These are phyloP conservation scores for Lignosus rhinocerotis DNA, from an alignment of 1,284 basidiomycete genomes.

Conservation along the genomic window DNA sequence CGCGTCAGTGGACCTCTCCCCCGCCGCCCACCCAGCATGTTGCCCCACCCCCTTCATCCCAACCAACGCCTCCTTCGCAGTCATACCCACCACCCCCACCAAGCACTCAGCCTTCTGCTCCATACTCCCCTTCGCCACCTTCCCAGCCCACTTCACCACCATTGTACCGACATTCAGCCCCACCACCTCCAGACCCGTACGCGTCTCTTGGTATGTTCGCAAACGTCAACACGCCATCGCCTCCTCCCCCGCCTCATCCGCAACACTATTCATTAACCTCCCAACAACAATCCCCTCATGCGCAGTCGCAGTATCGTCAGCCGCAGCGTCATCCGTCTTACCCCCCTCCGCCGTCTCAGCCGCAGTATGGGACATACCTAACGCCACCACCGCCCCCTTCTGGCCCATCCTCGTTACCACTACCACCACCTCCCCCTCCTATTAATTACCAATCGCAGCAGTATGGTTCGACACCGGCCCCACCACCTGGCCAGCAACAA, in stretches of 20 bases:
- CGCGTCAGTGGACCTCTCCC: conserved; percentile 29
- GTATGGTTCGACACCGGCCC: conserved; percentile 22
- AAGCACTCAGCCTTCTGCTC: conserved; percentile 14
- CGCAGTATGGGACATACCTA: conserved; percentile 27
- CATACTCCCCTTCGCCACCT: conserved; percentile 41
- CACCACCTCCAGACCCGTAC: conserved; percentile 51
- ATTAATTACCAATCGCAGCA: conserved; percentile 34
- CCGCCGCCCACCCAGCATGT: conserved; percentile 29
- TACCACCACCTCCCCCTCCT: conserved; percentile 39
- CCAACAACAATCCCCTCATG: conserved; percentile 3
- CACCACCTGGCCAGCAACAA: conserved; percentile 29
- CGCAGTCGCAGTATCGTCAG: conserved; percentile 21
- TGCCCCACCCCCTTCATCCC: conserved; percentile 26
- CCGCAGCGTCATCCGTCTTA: conserved; percentile 32
- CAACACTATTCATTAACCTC: conserved; percentile 27
- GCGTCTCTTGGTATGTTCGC: conserved; percentile 49
- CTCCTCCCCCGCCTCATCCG: conserved; percentile 34
- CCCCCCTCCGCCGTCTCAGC: conserved; percentile 35
- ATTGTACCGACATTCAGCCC: conserved; percentile 32
- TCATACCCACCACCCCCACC: conserved; percentile 25
- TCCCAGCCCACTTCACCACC: conserved; percentile 32
- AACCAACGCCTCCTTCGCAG: conserved; percentile 32
- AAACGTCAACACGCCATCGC: conserved; percentile 16
- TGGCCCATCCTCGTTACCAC: conserved; percentile 15
- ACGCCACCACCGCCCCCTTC: conserved; percentile 7